Percentiles rank a stretch among this genome's conserved stretches.
phyloP scores from a whole-genome alignment of 495 filamentous ascomycete species.

The Pyrenula aspistea region DNA sequence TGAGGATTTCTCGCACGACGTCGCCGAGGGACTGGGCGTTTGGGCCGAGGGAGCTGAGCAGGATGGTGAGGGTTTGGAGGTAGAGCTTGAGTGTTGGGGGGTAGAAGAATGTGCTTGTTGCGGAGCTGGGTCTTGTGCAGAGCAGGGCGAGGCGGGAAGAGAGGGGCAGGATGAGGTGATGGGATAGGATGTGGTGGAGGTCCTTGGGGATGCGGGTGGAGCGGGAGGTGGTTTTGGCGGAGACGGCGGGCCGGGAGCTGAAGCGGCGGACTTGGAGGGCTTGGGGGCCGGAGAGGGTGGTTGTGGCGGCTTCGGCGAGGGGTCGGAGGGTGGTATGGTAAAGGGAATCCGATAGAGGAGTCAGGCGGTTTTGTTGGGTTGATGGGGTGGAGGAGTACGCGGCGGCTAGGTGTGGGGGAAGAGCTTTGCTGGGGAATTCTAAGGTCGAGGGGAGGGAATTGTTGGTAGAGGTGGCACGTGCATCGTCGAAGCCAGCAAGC shows the following conservation, averaged over 20 bases:
- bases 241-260: slow-evolving; percentile 57
- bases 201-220: slow-evolving; percentile 50
- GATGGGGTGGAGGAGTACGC: slow-evolving; percentile 27
- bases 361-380: slow-evolving; percentile 37
- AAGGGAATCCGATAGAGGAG: slow-evolving; percentile 46
- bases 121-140: slow-evolving; percentile 8
- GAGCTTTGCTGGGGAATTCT: slow-evolving; percentile 60
- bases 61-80: slow-evolving; percentile 37
- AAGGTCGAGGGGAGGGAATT: slow-evolving; percentile 26
- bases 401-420: slow-evolving; percentile 44
- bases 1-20: slow-evolving; percentile 31
- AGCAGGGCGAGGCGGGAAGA: slow-evolving; percentile 27
- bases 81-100: slow-evolving; percentile 37
- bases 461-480: slow-evolving; percentile 34
- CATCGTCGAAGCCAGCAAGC: slow-evolving; percentile 65
- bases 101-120: slow-evolving; percentile 26
- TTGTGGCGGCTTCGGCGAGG: slow-evolving; percentile 53
- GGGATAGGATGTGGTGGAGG: slow-evolving; percentile 60
- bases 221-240: slow-evolving; percentile 43
- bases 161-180: slow-evolving; percentile 74
- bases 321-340: slow-evolving; percentile 65
- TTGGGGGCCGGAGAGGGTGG: slow-evolving; percentile 54
- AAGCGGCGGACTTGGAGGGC: slow-evolving; percentile 76
- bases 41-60: slow-evolving; percentile 36
- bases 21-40: slow-evolving; percentile 28